Evolutionary conservation across 345 rosid species (phyloP).

Genomic region (Trapa bicornis): DNA sequence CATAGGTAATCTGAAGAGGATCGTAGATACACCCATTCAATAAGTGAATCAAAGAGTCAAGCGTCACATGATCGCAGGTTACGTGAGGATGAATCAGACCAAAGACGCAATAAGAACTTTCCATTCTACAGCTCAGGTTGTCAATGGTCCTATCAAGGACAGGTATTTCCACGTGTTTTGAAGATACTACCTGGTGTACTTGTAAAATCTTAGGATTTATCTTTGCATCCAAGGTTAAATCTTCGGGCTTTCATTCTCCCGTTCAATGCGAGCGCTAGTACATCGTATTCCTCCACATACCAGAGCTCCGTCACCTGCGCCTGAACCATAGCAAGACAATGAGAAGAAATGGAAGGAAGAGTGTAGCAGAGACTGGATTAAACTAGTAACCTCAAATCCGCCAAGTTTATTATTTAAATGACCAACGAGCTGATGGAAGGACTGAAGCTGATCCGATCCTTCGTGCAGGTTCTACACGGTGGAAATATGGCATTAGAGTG

Average conservation of each 20-base stretch:
- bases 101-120: no score
- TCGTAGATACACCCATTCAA: no score
- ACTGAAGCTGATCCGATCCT: slow-evolving; percentile 26
- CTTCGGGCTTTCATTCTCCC: slow-evolving; percentile 57
- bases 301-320: slow-evolving; percentile 66
- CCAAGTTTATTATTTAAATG: slow-evolving; percentile 37
- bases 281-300: slow-evolving; percentile 2
- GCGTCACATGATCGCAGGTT: no score
- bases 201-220: not conserved
- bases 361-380: not conserved
- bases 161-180: not conserved
- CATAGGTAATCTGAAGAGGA: no score
- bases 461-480: slow-evolving; percentile 22
- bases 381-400: slow-evolving; percentile 36
- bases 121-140: no score
- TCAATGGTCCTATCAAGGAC: no score
- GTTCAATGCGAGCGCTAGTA: slow-evolving; percentile 3
- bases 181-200: not conserved
- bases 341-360: not conserved
- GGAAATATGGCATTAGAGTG: not conserved
- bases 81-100: no score
- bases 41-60: no score
- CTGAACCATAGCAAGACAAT: slow-evolving; percentile 17
- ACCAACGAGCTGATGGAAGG: slow-evolving; percentile 47
- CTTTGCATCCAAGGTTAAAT: slow-evolving; percentile 37